Conservation (phyloP, 2,329 filamentous ascomycete genomes). For the Mycosphaerella arachidis region DNA sequence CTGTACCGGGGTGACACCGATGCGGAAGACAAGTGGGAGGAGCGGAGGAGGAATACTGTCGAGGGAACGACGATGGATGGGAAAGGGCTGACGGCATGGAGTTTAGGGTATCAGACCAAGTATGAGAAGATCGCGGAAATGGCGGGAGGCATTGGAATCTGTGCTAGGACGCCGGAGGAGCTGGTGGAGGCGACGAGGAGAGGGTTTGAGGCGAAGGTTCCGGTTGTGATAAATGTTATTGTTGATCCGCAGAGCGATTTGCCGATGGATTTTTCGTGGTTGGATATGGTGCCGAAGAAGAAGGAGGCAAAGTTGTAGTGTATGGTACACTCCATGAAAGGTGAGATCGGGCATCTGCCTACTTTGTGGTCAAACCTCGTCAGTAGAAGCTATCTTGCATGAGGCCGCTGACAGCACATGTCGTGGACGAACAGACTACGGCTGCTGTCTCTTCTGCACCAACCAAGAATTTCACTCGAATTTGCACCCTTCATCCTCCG, state of each 20-base stretch:
- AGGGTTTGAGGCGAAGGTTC: conserved; percentile 46
- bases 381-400: no score
- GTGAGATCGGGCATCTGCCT: background rate
- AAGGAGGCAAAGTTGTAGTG: conserved; percentile 19
- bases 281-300: conserved; percentile 28
- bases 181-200: conserved; percentile 47
- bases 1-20: conserved; percentile 37
- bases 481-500: no score
- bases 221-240: conserved; percentile 53
- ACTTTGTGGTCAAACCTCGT: no score
- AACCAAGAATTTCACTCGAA: no score
- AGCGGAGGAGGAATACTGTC: conserved; percentile 41
- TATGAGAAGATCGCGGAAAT: conserved; percentile 55
- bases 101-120: conserved; percentile 48
- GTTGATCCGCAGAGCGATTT: conserved; percentile 40
- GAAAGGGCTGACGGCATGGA: conserved; percentile 47
- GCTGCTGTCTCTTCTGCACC: no score
- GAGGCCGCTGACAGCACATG: no score
- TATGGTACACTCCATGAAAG: conserved; percentile 8
- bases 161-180: conserved; percentile 50
- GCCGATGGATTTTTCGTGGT: conserved; percentile 29
- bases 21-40: conserved; percentile 41
- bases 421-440: no score
- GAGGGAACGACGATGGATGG: conserved; percentile 31
- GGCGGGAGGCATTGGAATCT: conserved; percentile 51